Evolutionary conservation across 2,329 filamentous ascomycete genomes (phyloP).

Genomic region (Pestalotiopsis sp.): DNA sequence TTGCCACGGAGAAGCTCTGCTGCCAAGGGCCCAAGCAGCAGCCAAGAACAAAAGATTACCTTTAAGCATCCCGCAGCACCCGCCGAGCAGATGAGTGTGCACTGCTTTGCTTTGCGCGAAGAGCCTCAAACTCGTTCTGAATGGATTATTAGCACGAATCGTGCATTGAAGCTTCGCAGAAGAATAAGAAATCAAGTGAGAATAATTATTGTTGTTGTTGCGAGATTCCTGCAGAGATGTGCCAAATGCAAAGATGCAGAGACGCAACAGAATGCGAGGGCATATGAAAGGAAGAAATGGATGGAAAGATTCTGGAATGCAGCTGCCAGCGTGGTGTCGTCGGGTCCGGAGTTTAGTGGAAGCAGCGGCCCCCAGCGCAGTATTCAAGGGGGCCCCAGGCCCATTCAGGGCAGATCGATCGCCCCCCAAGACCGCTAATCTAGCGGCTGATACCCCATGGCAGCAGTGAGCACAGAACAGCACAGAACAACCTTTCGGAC

Average conservation of each 20-base stretch:
- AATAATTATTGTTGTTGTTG: not conserved
- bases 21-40: not conserved
- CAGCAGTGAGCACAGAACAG: not conserved
- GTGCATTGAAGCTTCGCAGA: not conserved
- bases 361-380: too few species aligned
- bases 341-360: too few species aligned
- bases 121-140: not conserved
- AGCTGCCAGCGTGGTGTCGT: too few species aligned
- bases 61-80: not conserved
- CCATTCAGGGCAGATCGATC: not conserved
- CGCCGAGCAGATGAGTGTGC: not conserved
- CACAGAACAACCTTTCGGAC: not conserved
- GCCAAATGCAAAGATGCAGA: too few species aligned
- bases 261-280: too few species aligned
- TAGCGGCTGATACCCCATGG: not conserved
- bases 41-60: not conserved
- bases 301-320: too few species aligned
- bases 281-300: too few species aligned
- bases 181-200: not conserved
- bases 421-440: not conserved
- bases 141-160: not conserved
- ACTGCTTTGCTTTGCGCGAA: not conserved
- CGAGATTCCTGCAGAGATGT: too few species aligned
- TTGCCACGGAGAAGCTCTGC: not conserved
- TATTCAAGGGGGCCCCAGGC: not conserved